phyloP scores from a whole-genome alignment of 805 yeast species.

The Kluyveromyces siamensis region DNA sequence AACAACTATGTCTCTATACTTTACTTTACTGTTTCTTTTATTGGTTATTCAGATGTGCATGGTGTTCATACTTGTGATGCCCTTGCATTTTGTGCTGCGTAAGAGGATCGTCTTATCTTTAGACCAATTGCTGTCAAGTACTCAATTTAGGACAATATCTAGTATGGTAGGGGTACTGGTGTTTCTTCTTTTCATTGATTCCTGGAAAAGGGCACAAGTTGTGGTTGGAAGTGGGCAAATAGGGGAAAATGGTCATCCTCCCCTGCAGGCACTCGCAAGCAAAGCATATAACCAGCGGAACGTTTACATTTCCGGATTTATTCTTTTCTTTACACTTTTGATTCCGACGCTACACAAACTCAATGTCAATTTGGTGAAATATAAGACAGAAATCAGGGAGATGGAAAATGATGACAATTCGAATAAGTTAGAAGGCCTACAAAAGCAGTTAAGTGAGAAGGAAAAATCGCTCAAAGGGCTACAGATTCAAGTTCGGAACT shows the following conservation, averaged over 20 bases:
- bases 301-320: slow-evolving; percentile 54
- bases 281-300: slow-evolving; percentile 59
- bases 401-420: slow-evolving; percentile 8
- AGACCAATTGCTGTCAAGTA: slow-evolving; percentile 27
- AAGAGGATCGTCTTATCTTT: slow-evolving; percentile 33
- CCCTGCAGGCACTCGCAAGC: slow-evolving; percentile 44
- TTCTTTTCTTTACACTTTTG: slow-evolving; percentile 44
- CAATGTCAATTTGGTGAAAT: slow-evolving; percentile 42
- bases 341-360: slow-evolving; percentile 46
- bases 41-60: slow-evolving; percentile 44
- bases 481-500: slow-evolving; percentile 41
- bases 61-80: slow-evolving; percentile 41
- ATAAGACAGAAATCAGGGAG: slow-evolving; percentile 29
- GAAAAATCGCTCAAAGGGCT: slow-evolving; percentile 38
- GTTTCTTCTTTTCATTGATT: slow-evolving; percentile 44
- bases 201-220: slow-evolving; percentile 37
- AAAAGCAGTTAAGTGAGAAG: slow-evolving; percentile 31
- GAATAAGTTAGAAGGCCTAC: slow-evolving; percentile 29
- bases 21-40: slow-evolving; percentile 34
- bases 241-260: slow-evolving; percentile 7
- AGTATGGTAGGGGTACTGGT: slow-evolving; percentile 36
- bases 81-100: slow-evolving; percentile 44
- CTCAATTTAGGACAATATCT: slow-evolving; percentile 38
- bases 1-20: slow-evolving; percentile 25
- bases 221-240: slow-evolving; percentile 22